These are phyloP conservation scores for Leishmania mexicana DNA, from an alignment of 208 protist genomes.

Conservation along the genomic window DNA sequence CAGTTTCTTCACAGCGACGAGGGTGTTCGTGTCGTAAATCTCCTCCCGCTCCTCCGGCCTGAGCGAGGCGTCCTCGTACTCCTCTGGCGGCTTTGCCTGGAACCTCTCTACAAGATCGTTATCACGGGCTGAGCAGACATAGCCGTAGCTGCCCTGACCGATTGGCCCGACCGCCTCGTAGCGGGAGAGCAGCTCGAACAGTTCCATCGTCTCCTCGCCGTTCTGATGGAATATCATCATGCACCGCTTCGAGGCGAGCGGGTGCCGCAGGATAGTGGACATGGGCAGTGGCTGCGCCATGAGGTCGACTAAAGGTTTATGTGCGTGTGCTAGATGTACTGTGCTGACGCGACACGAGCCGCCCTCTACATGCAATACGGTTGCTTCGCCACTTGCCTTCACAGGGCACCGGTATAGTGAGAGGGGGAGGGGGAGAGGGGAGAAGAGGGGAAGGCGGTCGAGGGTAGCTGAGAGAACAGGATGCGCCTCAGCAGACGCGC, in stretches of 20 bases:
- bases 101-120: conserved; percentile 69
- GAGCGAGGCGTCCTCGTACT: conserved; percentile 48
- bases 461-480: neutral
- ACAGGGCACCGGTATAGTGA: neutral
- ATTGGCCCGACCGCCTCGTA: conserved; percentile 76
- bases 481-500: neutral
- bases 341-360: neutral
- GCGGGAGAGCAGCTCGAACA: conserved; percentile 81
- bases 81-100: conserved; percentile 37
- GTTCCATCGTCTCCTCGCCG: conserved; percentile 55
- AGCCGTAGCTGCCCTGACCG: conserved; percentile 76
- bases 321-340: neutral
- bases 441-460: neutral
- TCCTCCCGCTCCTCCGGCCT: conserved; percentile 53
- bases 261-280: conserved; percentile 64
- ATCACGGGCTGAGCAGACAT: conserved; percentile 78
- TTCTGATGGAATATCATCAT: conserved; percentile 59
- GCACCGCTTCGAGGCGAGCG: conserved; percentile 77
- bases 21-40: conserved; percentile 61
- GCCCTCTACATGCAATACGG: neutral
- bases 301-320: neutral
- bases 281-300: conserved; percentile 24
- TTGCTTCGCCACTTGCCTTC: neutral
- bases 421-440: neutral
- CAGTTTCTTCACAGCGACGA: conserved; percentile 85